These are phyloP conservation scores for Oryza longistaminata DNA, from an alignment of 176 grass and related monocot species.

Conservation along the genomic window DNA sequence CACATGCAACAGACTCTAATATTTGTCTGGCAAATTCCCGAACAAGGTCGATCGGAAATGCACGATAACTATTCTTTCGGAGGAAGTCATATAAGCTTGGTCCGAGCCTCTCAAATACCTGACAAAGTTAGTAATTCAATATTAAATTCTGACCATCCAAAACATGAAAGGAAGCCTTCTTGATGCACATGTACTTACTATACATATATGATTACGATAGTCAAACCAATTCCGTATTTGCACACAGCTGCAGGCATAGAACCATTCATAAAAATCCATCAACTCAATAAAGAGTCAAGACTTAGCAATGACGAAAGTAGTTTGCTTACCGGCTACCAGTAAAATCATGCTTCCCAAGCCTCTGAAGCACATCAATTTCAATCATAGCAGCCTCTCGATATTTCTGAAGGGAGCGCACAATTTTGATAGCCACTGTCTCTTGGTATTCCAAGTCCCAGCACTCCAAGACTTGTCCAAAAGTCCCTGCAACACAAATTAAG, in stretches of 20 bases:
- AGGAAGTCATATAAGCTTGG: slow-evolving; percentile 92
- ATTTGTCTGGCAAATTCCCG: slow-evolving; percentile 90
- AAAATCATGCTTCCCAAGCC: slow-evolving; percentile 79
- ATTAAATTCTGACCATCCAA: slow-evolving; percentile 25
- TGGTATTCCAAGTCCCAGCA: slow-evolving; percentile 95
- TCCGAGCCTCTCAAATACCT: slow-evolving; percentile 96
- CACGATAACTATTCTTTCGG: slow-evolving; percentile 75
- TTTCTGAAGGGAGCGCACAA: slow-evolving; percentile 87
- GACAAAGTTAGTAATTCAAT: slow-evolving; percentile 39
- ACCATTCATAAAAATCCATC: slow-evolving; percentile 84
- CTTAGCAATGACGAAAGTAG: slow-evolving; percentile 37
- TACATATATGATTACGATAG: slow-evolving; percentile 99
- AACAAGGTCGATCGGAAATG: slow-evolving; percentile 87
- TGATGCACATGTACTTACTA: slow-evolving; percentile 93
- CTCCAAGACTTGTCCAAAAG: slow-evolving; percentile 98
- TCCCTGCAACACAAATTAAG: slow-evolving; percentile 55
- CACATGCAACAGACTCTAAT: slow-evolving; percentile 92
- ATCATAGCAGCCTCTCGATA: slow-evolving; percentile 99
- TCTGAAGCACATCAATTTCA: slow-evolving; percentile 95
- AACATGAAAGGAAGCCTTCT: slow-evolving; percentile 35
- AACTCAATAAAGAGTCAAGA: slow-evolving; percentile 52
- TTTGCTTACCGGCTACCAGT: slow-evolving; percentile 71
- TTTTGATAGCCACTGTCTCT: slow-evolving; percentile 94
- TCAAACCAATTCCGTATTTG: slow-evolving; percentile 99
- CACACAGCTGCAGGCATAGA: slow-evolving; percentile 97